These are phyloP conservation scores for Cryphonectria japonica DNA, from an alignment of 2,329 filamentous ascomycete species.

Conservation along the genomic window DNA sequence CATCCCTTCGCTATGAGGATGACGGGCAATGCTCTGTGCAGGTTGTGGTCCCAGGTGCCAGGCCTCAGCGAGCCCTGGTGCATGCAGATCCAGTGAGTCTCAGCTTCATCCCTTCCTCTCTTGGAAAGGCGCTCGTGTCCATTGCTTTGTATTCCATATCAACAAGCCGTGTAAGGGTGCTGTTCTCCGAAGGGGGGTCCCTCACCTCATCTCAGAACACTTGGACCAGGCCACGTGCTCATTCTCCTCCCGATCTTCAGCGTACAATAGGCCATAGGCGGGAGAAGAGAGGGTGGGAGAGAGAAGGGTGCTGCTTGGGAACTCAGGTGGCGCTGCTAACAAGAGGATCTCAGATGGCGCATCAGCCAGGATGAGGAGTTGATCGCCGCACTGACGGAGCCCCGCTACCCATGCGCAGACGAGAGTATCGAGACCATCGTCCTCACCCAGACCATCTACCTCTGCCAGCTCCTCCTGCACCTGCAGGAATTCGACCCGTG, in stretches of 20 bases:
- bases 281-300: not conserved
- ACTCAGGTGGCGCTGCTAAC: not conserved
- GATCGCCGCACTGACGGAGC: slow-evolving; percentile 27
- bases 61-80: slow-evolving; percentile 29
- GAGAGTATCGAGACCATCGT: slow-evolving; percentile 29
- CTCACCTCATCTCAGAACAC: not conserved
- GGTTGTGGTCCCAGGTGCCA: slow-evolving; percentile 27
- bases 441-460: slow-evolving; percentile 29
- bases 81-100: slow-evolving; percentile 27
- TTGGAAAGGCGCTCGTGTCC: no score
- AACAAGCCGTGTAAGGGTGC: no score
- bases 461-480: slow-evolving; percentile 28
- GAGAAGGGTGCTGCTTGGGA: not conserved
- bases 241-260: not conserved
- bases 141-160: not conserved
- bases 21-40: slow-evolving; percentile 26
- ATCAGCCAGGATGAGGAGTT: slow-evolving; percentile 26
- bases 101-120: no score
- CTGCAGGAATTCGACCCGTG: slow-evolving; percentile 29
- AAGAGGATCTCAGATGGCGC: slow-evolving; percentile 18
- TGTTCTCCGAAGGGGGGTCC: not conserved
- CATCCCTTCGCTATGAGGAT: slow-evolving; percentile 16
- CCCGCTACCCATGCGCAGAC: slow-evolving; percentile 26
- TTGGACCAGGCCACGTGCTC: not conserved
- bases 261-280: not conserved